Base-by-base conservation (phyloP, 192 early-diverging fungal genomes). In the Rhizoclosmatium sp. region DNA sequence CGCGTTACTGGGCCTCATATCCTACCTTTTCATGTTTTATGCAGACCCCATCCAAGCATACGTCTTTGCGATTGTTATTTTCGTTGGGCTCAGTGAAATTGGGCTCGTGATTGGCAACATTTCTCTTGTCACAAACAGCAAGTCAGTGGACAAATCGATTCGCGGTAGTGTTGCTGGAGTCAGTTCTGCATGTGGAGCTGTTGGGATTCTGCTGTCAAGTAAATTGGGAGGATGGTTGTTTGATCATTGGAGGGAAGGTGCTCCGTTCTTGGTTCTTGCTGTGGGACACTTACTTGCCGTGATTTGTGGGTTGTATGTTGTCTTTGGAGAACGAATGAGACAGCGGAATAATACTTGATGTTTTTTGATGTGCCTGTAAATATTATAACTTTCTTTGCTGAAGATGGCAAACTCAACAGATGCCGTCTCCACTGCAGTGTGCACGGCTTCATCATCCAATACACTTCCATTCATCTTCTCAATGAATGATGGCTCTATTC, bases 31-130 rank as follows among this genome's bases (percentile, higher is more conserved):
- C 40, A 80, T 91, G 81, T 85, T 85, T n/a, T 80, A 87, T 76
- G 78, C 80, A 88, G 16, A 89, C 83, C n/a, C 76, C 76, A 4
- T 81, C 23, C 4, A 80, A 39, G 71, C 81, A 16, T 81, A 81
- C 59, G 71, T 84, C 31, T 89, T 76, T n/a, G 79, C 85, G 58
- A 71, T 86, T 66, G 80, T 82, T 40, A 46, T 84, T 41, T 78
- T 90, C 23, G 86, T 91, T 49, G 88, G 89, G 2, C 82, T 85
- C 78, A 91, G 72, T 76, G 89, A 90, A 87, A 88, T 92, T 66
- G 93, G 92, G 61, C 87, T 93, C 82, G 88, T 94, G 41, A 84
- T 93, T 51, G 81, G 87, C 2, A 90, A 89, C 3, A 87, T 94
- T 65, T 80, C 90, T 0, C 80, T 94, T 40, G 88, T 92, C 46